phyloP scores from a whole-genome alignment of 2,329 filamentous ascomycete genomes.

The Diaporthe ilicicola region DNA sequence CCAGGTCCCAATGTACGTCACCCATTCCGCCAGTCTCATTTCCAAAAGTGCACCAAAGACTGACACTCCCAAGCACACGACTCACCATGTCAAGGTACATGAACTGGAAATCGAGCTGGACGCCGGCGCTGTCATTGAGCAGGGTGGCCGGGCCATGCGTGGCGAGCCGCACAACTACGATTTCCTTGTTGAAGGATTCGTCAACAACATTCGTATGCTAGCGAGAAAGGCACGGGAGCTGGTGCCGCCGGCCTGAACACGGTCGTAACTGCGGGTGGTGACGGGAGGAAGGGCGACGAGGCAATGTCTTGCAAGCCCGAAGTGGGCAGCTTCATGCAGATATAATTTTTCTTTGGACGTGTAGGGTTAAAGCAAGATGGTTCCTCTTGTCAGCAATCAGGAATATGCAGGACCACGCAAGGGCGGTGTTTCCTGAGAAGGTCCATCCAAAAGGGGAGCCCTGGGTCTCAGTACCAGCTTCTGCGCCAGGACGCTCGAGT shows the following conservation, averaged over 20 bases:
- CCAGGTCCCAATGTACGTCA: constrained; percentile 47
- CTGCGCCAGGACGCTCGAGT: no score
- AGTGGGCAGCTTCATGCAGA: neutral
- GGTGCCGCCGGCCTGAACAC: neutral
- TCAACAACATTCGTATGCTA: constrained; percentile 76
- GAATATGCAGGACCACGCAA: neutral
- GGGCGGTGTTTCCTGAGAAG: neutral
- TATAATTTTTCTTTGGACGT: neutral
- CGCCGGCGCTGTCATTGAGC: constrained; percentile 69
- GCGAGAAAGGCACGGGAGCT: constrained; percentile 50
- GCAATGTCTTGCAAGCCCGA: neutral
- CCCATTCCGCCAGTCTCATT: neutral
- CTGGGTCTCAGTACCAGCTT: neutral
- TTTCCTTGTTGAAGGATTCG: constrained; percentile 74
- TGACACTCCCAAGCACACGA: constrained; percentile 5
- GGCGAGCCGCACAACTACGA: constrained; percentile 68
- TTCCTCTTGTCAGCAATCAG: neutral
- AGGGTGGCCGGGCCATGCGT: constrained; percentile 65
- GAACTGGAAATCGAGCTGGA: constrained; percentile 83
- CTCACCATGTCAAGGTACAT: constrained; percentile 68
- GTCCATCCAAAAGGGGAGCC: neutral
- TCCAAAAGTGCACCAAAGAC: neutral
- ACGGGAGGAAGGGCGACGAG: neutral
- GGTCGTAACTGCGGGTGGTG: neutral
- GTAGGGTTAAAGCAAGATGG: neutral